Evolutionary conservation across 2,329 filamentous ascomycete species (phyloP).

Genomic region (Talaromyces marneffei): DNA sequence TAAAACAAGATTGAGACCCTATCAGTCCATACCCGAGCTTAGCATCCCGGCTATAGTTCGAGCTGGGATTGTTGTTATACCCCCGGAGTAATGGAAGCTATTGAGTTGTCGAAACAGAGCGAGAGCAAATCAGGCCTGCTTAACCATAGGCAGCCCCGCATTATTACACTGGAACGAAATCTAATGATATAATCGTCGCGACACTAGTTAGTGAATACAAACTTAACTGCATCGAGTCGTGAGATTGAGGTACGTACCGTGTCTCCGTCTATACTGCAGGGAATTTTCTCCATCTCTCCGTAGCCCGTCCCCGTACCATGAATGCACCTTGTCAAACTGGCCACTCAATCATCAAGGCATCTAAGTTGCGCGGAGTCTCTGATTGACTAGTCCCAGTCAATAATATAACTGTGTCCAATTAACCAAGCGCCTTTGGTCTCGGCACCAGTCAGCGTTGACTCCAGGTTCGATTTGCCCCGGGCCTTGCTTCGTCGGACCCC

Average conservation of each 20-base stretch:
- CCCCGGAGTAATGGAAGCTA: conserved; percentile 9
- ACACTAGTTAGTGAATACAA: not conserved
- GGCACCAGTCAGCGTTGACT: not conserved
- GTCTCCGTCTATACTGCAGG: too few relatives aligned
- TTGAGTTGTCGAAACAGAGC: not conserved
- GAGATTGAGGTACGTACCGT: not conserved
- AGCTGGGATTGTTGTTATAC: not conserved
- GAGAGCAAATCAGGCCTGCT: not conserved
- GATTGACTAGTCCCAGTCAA: not conserved
- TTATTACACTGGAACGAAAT: not conserved
- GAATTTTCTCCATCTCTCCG: conserved; percentile 1
- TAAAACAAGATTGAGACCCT: not conserved
- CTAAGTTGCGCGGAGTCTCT: not conserved
- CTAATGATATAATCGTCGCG: not conserved
- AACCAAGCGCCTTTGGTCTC: not conserved
- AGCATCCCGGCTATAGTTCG: not conserved
- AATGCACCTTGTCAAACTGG: not conserved
- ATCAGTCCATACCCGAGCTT: not conserved
- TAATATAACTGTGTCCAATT: not conserved
- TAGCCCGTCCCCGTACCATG: not conserved
- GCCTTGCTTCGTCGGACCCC: not conserved
- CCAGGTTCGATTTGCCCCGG: not conserved
- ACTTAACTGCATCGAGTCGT: not conserved
- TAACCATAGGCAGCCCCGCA: not conserved
- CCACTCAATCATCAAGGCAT: not conserved